A percentile compares a stretch with the other conserved stretches of the same genome.
phyloP scores from a whole-genome alignment of 225 moss, liverwort and hornwort species.

The Marchantia polymorpha region DNA sequence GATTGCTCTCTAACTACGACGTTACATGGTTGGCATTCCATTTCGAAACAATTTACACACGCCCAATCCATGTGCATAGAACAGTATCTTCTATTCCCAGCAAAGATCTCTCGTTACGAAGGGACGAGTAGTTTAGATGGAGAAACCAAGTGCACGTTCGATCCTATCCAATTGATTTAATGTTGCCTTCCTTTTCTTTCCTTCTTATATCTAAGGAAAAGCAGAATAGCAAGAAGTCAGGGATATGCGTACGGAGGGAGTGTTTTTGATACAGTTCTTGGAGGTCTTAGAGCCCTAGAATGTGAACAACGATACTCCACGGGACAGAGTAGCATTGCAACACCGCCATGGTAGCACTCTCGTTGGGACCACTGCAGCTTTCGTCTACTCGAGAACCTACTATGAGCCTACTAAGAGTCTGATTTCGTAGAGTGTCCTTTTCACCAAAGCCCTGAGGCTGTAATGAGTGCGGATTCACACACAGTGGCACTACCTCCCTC shows the following conservation, averaged over 20 bases:
- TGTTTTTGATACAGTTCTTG: background rate
- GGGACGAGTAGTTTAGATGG: too few species aligned
- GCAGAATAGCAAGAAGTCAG: too few species aligned
- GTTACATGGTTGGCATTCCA: too few species aligned
- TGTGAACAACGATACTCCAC: background rate
- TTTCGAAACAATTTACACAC: too few species aligned
- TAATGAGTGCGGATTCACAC: background rate
- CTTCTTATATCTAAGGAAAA: too few species aligned
- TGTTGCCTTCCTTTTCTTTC: too few species aligned
- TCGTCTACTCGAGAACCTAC: constrained; percentile 1
- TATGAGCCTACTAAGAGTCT: background rate
- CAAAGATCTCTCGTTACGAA: too few species aligned
- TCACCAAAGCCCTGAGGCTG: background rate
- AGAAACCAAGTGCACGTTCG: too few species aligned
- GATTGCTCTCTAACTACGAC: too few species aligned
- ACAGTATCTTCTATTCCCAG: too few species aligned
- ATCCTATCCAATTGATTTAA: too few species aligned
- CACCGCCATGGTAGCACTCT: background rate
- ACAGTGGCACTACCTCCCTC: constrained; percentile 12
- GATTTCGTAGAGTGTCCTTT: background rate
- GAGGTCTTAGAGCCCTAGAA: background rate
- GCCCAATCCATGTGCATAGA: too few species aligned
- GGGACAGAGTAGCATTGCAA: background rate
- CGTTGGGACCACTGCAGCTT: constrained; percentile 9
- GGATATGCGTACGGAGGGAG: background rate